These are phyloP conservation scores for Wickerhamomyces chambardii DNA, from an alignment of 805 yeast genomes.

Conservation along the genomic window DNA sequence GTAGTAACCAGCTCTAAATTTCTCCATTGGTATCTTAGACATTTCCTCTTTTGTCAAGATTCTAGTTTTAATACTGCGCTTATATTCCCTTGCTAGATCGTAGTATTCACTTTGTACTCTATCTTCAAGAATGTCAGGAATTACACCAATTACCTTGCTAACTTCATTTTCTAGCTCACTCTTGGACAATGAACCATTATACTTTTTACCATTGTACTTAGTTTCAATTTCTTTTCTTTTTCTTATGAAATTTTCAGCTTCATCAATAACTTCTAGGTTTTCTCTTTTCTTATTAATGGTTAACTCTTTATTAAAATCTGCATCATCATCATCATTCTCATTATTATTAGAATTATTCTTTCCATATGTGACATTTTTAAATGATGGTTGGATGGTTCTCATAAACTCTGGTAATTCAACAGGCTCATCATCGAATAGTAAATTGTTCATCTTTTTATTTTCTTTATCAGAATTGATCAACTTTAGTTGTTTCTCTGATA, in stretches of 20 bases:
- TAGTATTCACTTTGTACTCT: constrained; percentile 38
- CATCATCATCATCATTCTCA: constrained; percentile 2
- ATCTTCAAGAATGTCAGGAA: constrained; percentile 36
- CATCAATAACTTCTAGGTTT: constrained; percentile 10
- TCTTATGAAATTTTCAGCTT: constrained; percentile 7
- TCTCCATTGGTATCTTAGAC: constrained; percentile 35
- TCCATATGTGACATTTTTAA: no score
- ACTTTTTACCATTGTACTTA: constrained; percentile 14
- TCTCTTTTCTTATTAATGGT: no score
- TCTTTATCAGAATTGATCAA: no score
- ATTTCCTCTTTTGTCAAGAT: constrained; percentile 30
- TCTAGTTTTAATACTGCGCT: constrained; percentile 31
- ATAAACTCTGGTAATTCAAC: no score
- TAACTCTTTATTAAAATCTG: constrained; percentile 4
- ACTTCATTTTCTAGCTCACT: constrained; percentile 20
- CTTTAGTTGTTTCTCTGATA: no score
- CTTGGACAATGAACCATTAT: constrained; percentile 18
- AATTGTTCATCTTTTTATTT: no score
- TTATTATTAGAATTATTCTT: constrained; percentile 1
- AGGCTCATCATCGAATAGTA: constrained; percentile 1
- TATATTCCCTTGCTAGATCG: constrained; percentile 34
- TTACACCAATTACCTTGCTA: constrained; percentile 20
- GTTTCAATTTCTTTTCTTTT: constrained; percentile 5
- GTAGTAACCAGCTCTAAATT: constrained; percentile 48
- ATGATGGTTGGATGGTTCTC: no score